Base-by-base conservation (phyloP, 1,284 basidiomycete species). In the Fistulinella cinereoalba region DNA sequence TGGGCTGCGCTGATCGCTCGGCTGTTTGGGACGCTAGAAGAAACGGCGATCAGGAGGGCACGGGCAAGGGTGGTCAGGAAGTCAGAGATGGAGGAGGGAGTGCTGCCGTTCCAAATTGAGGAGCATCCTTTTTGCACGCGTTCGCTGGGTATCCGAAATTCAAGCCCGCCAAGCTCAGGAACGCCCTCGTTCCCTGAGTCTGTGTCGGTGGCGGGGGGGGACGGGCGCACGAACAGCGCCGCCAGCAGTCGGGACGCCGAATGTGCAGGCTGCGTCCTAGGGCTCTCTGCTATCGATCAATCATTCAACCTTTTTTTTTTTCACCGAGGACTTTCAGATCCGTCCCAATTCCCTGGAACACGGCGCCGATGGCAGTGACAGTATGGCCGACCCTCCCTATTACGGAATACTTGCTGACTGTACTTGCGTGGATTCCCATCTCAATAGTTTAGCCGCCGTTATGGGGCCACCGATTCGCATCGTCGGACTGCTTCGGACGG, bases 301-400 rank as follows among this genome's bases (percentile, higher is more conserved):
- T 15, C n/a, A 21, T 32, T 27, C 28, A 11, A 15, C 28, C 28
- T 3, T 13, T 11, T 29, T 29, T 33, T 37, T 38, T 23, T 36
- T 6, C 31, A 32, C 8, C n/a, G 29, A 38, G 1, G n/a, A n/a
- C 31, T 33, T 41, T 36, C 23, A 43, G 25, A 42, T 38, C 41
- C 10, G n/a, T 42, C 61, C 60, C 60, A 47, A 41, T 50, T 64
- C 15, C 60, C 60, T 46, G 60, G 60, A 44, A 61, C 41, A 49
- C 33, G 60, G 60, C 63, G 63, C 58, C 28, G 39, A 50, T 47
- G 43, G 50, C 53, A 27, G 46, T 50, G 58, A 43, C 31, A 32
- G 31, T n/a, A n/a, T 32, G 13, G 13, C 9, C 31, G 31, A 32
- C 12, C n/a, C 4, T 32, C 13, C 31, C 31, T n/a, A 32, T n/a